A percentile compares a stretch with the other conserved stretches of the same genome.
phyloP scores from a whole-genome alignment of 169 alveolate species.

The Plasmodium yoelii region DNA sequence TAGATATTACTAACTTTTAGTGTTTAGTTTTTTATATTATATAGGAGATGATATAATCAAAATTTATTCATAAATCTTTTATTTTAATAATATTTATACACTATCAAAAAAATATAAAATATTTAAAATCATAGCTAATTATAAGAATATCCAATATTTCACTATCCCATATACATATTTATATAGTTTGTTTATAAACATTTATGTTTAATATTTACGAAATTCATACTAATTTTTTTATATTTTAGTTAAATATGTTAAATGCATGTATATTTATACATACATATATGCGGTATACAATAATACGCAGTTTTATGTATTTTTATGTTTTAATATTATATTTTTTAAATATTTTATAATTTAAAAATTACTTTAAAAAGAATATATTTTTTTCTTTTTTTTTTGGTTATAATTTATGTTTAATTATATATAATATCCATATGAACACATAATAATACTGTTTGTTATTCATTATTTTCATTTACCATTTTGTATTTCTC shows the following conservation, averaged over 20 bases:
- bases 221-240: no score
- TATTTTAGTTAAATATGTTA: neutral
- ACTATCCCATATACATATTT: no score
- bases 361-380: neutral
- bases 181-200: no score
- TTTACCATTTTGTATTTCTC: neutral
- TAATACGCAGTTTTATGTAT: slow-evolving; percentile 14
- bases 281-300: slow-evolving; percentile 1
- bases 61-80: no score
- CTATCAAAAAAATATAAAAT: no score
- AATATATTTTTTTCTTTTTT: slow-evolving; percentile 1
- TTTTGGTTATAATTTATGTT: slow-evolving; percentile 19
- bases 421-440: slow-evolving; percentile 10
- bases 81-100: no score
- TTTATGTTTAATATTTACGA: no score
- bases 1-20: slow-evolving; percentile 33
- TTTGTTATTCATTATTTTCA: slow-evolving; percentile 1
- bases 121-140: no score
- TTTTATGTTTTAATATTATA: slow-evolving; percentile 18
- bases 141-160: no score
- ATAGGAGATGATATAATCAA: no score
- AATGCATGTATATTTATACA: neutral
- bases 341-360: slow-evolving; percentile 25
- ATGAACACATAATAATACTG: neutral
- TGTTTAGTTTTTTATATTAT: no score